Evolutionary conservation across 495 filamentous ascomycete species (phyloP), one percentile per base, ranked within the genome.

Genomic region (Parmelia sp.): DNA sequence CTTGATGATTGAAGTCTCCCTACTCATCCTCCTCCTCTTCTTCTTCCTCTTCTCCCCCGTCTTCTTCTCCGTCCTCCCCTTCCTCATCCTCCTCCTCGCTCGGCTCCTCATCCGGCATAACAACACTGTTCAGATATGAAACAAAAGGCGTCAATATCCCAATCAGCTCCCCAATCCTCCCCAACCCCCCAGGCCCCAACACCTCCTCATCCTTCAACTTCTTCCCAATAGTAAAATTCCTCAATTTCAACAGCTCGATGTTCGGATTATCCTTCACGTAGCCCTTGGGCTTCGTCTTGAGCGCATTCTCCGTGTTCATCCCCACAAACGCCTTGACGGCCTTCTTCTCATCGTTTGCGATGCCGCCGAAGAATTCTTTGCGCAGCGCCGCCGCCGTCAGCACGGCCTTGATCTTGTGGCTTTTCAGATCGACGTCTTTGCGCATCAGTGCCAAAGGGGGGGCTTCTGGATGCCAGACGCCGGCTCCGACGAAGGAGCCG

Each of bases 271-370:
- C 85, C 19, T 82, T 76, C 37, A 83, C 79, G 73, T 90, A 95
- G 66, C 90, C 91, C 87, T 91, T 93, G 0, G 91, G 91, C 70
- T 88, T 89, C 44, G 83, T 92, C 80, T 94, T 94, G 15, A 96
- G 77, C 51, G 89, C 89, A 61, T 82, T 87, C 67, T 86, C 85
- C 64, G 78, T 74, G 68, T 93, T 96, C 53, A 75, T 72, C 53
- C 75, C 79, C 14, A 83, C 79, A 75, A 94, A 94, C 4, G 88
- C 89, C 53, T 82, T 76, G 4, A 93, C 77, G 63, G 82, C 82
- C 64, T 83, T 80, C 63, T 83, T 79, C 63, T 86, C 80, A 57
- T 86, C 78, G 19, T 78, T 76, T 35, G 80, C 68, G 31, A 79
- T 77, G 14, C 79, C 80, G 1, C 80, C 80, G 35, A 94, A 78